Evolutionary conservation across 495 filamentous ascomycete species (phyloP), one percentile per base, ranked within the genome.

Genomic region (Talaromyces trachyspermus): DNA sequence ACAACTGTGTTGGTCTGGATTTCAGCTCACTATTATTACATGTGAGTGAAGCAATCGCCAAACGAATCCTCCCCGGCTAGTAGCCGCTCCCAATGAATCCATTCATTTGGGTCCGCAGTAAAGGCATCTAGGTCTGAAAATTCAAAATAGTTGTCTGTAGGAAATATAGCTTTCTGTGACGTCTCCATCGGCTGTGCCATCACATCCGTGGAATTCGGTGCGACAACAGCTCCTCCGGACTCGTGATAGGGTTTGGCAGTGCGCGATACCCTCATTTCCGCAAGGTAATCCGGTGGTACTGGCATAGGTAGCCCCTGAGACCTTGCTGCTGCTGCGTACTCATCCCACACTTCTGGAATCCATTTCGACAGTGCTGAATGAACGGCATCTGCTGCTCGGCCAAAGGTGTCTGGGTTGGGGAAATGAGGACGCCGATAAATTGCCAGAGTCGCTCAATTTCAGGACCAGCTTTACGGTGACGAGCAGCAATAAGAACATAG

Each of bases 401-500:
- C 27, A 30, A 30, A 30, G 27, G 27, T 30, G 27, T 30, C 27
- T 12, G 27, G 27, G 12, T 30, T 6, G 27, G 27, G 27, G 27
- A 30, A 30, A 30, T 30, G 27, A 30, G 7, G 27, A 30, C 27
- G 12, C 27, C 62, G 26, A 71, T 44, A 7, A 65, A 35, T 3
- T 48, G 14, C 68, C 66, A 71, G 2, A 60, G 64, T 18, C 49
- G 58, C 6, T 35, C 45, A 10, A 62, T 62, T 15, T 66, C 57
- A 10, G 51, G 44, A 5, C 55, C 58, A 14, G 58, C 54, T 2
- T 46, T 45, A 8, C 66, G 58, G 17, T 50, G 42, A 12, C 56
- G 60, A 32, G 71, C 55, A 25, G 66, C 69, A 12, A 60, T 62
- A 5, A 72, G 43, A 42, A 72, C 57, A 35, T 62, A 63, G 2